Percentiles rank a stretch among this genome's conserved stretches.
Evolutionary conservation across 495 filamentous ascomycete genomes (phyloP).

Genomic region (Immersiella caudata): DNA sequence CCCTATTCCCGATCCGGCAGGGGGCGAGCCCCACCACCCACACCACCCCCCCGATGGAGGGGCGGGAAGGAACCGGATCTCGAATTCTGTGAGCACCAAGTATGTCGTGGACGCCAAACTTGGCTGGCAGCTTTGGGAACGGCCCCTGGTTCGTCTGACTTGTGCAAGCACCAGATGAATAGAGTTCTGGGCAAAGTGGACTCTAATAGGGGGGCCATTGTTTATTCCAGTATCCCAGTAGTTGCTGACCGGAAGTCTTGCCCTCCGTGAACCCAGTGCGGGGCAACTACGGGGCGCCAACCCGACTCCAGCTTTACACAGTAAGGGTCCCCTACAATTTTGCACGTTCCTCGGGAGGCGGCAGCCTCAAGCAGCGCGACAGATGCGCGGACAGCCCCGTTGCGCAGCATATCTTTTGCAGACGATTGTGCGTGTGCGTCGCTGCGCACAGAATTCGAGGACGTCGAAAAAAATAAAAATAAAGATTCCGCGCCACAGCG

Average conservation of each 20-base stretch:
- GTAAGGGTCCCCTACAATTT: not conserved
- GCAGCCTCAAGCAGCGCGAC: not conserved
- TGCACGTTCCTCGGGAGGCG: not conserved
- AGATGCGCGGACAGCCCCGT: not conserved
- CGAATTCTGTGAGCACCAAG: no score
- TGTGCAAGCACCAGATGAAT: not conserved
- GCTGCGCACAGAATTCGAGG: not conserved
- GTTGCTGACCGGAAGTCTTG: not conserved
- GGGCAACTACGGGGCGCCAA: not conserved
- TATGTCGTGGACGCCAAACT: not conserved
- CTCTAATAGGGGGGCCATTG: not conserved
- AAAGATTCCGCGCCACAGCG: slow-evolving; percentile 1
- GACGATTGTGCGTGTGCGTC: not conserved
- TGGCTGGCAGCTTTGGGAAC: not conserved
- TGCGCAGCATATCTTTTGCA: not conserved
- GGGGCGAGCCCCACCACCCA: not conserved
- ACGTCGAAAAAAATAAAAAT: not conserved
- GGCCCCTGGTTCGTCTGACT: not conserved
- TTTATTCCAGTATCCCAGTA: no score
- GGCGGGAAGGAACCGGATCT: not conserved
- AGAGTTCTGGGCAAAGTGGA: not conserved
- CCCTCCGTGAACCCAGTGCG: not conserved
- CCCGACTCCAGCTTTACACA: not conserved
- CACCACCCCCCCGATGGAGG: not conserved
- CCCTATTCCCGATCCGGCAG: slow-evolving; percentile 1